Percentiles rank a stretch among this genome's conserved stretches.
Evolutionary conservation across 495 filamentous ascomycete species (phyloP).

Genomic region (Aspergillus bridgeri): DNA sequence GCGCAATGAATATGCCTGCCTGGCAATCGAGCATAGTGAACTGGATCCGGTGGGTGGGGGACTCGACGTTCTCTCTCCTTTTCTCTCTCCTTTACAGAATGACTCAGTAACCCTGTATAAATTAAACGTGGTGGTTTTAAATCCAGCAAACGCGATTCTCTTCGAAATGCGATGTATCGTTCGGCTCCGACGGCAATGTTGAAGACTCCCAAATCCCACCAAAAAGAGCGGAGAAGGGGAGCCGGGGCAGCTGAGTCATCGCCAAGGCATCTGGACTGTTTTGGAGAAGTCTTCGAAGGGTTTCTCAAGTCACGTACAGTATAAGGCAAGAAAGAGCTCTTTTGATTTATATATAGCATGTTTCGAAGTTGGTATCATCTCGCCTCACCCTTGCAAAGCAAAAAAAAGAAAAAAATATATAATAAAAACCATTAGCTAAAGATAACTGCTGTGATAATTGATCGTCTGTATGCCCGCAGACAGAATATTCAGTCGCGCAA

Average conservation of each 20-base stretch:
- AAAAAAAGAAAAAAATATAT: background rate
- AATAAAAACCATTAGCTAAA: background rate
- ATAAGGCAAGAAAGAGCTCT: background rate
- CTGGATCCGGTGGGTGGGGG: background rate
- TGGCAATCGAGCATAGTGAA: background rate
- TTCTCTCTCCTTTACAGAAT: background rate
- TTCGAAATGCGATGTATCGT: background rate
- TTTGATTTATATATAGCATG: slow-evolving; percentile 16
- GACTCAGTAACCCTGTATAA: background rate
- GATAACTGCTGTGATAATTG: background rate
- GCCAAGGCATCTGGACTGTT: background rate
- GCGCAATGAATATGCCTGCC: background rate
- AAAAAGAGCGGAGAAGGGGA: background rate
- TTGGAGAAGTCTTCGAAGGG: no score
- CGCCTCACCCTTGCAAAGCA: background rate
- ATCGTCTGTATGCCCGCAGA: background rate
- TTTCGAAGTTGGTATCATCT: slow-evolving; percentile 10
- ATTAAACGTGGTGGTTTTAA: no score
- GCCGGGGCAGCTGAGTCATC: background rate
- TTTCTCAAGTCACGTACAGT: no score
- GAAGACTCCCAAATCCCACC: no score
- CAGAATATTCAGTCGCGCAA: background rate
- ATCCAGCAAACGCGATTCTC: background rate
- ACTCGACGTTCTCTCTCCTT: background rate
- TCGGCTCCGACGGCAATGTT: background rate